A percentile compares a stretch with the other conserved stretches of the same genome.
Conservation (phyloP, 108 stramenopile genomes). For the Skeletonema tropicum region DNA sequence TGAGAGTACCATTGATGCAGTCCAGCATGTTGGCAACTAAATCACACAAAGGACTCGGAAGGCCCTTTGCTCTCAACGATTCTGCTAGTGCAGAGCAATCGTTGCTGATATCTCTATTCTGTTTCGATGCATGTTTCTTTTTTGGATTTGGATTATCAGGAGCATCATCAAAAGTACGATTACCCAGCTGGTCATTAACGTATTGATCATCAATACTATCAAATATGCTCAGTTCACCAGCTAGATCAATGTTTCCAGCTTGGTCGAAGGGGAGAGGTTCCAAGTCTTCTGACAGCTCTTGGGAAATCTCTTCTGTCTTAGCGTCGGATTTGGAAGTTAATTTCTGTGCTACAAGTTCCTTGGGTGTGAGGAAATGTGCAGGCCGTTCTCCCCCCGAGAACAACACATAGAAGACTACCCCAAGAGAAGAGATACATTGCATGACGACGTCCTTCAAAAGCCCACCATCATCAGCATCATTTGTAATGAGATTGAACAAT, state of each 20-base stretch:
- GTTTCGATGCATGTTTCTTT: neutral
- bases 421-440: neutral
- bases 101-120: neutral
- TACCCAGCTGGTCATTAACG: no score
- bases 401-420: neutral
- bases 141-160: neutral
- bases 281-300: neutral
- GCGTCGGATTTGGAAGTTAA: neutral
- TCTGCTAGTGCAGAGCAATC: neutral
- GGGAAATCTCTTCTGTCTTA: neutral
- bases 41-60: constrained; percentile 21
- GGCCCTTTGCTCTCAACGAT: constrained; percentile 5
- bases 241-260: neutral
- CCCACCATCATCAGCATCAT: neutral
- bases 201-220: neutral
- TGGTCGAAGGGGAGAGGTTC: neutral
- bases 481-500: neutral
- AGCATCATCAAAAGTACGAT: neutral
- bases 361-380: neutral
- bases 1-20: constrained; percentile 5
- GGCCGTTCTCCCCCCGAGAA: neutral
- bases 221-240: neutral
- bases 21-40: constrained; percentile 23
- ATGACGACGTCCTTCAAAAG: neutral
- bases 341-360: neutral